A percentile compares a stretch with the other conserved stretches of the same genome.
These are phyloP conservation scores for Circinella minor DNA, from an alignment of 371 early-diverging fungal genomes.

Conservation along the genomic window DNA sequence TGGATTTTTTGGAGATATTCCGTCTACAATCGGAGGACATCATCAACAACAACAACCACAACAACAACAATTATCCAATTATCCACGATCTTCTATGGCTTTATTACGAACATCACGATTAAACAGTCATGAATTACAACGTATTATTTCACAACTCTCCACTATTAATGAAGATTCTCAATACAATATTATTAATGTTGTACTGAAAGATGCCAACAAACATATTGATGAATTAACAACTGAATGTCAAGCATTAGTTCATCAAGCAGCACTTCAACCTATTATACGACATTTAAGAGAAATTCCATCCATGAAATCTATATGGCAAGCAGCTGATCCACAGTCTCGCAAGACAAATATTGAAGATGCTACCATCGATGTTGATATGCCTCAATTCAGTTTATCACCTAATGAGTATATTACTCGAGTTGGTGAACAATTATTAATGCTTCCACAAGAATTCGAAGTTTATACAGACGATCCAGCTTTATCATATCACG, in stretches of 20 bases:
- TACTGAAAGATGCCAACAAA: conserved; percentile 17
- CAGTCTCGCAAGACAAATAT: conserved; percentile 21
- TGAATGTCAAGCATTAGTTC: conserved; percentile 62
- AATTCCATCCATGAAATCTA: conserved; percentile 45
- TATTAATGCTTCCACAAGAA: conserved; percentile 71
- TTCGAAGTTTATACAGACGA: conserved; percentile 70
- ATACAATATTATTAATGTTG: conserved; percentile 11
- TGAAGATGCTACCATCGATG: conserved; percentile 24
- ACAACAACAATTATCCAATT: conserved; percentile 10
- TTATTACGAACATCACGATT: conserved; percentile 58
- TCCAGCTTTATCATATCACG: conserved; percentile 55
- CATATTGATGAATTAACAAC: conserved; percentile 33
- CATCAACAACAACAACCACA: conserved; percentile 11
- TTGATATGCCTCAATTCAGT: conserved; percentile 62
- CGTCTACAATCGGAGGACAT: background rate
- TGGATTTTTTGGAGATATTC: background rate
- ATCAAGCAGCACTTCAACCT: conserved; percentile 60
- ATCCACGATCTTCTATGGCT: conserved; percentile 50
- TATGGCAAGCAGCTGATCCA: conserved; percentile 32
- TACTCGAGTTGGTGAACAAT: conserved; percentile 69
- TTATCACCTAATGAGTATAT: conserved; percentile 69
- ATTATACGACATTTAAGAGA: conserved; percentile 50
- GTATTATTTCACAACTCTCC: conserved; percentile 24
- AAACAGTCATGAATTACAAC: conserved; percentile 44
- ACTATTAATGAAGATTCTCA: conserved; percentile 22